These are phyloP conservation scores for Westerdykella aurantiaca DNA, from an alignment of 2,329 filamentous ascomycete genomes.

Conservation along the genomic window DNA sequence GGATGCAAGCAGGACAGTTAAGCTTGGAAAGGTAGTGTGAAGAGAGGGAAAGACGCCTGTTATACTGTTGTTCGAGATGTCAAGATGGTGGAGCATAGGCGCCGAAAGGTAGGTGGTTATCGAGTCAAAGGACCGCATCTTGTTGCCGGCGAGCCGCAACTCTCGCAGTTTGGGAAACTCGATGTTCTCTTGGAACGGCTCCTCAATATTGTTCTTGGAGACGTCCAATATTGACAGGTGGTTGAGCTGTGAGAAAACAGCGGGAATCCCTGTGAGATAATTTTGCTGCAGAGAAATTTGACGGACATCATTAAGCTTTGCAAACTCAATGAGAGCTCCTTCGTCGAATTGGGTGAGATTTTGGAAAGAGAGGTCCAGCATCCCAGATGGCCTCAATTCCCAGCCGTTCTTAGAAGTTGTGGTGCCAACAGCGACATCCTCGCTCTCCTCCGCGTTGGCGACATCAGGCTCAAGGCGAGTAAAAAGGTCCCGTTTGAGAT, in stretches of 20 bases:
- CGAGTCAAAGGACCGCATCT: constrained; percentile 60
- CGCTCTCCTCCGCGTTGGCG: constrained; percentile 4
- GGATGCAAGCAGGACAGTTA: constrained; percentile 65
- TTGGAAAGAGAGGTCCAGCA: constrained; percentile 41
- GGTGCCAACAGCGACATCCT: constrained; percentile 5
- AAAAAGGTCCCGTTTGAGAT: constrained; percentile 69
- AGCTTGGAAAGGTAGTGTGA: constrained; percentile 60
- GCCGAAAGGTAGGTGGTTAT: constrained; percentile 64
- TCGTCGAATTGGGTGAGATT: constrained; percentile 37
- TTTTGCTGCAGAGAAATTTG: constrained; percentile 72
- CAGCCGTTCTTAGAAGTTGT: constrained; percentile 13
- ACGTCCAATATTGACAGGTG: constrained; percentile 68
- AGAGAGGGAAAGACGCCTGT: constrained; percentile 60
- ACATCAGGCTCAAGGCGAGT: constrained; percentile 56
- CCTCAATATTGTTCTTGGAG: constrained; percentile 67
- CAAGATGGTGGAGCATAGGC: constrained; percentile 67
- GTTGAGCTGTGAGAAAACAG: constrained; percentile 62
- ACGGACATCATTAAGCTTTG: constrained; percentile 45
- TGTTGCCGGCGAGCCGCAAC: constrained; percentile 69
- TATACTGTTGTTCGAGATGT: constrained; percentile 79
- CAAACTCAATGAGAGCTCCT: constrained; percentile 37
- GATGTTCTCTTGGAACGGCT: constrained; percentile 42
- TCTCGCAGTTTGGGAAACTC: constrained; percentile 69
- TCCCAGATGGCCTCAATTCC: constrained; percentile 32
- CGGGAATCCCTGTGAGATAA: constrained; percentile 62